Conservation (phyloP, 345 rosid genomes). For the Orychophragmus violaceus region DNA sequence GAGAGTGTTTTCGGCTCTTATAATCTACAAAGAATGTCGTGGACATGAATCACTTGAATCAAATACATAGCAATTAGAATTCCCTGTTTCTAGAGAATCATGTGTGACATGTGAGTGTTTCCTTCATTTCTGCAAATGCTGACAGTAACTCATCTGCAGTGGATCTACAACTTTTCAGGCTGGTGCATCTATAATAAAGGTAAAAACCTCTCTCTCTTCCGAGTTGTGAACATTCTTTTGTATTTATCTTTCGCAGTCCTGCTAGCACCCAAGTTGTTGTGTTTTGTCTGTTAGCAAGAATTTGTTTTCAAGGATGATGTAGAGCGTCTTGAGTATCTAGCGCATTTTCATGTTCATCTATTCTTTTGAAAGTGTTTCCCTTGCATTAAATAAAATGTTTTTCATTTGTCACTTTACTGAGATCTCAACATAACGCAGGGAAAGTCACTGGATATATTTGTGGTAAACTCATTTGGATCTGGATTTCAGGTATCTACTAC, state of each 20-base stretch:
- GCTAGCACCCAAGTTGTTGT: neutral
- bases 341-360: neutral
- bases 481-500: conserved; percentile 70
- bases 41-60: neutral
- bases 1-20: neutral
- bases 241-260: neutral
- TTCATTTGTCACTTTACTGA: conserved; percentile 6
- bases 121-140: neutral
- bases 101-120: neutral
- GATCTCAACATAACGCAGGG: conserved; percentile 38
- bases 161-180: conserved; percentile 87
- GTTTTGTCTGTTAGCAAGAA: conserved; percentile 52
- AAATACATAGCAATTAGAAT: neutral
- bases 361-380: conserved; percentile 10
- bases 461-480: conserved; percentile 89
- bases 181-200: conserved; percentile 77
- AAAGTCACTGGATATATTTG: conserved; percentile 87
- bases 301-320: conserved; percentile 63
- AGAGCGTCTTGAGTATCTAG: conserved; percentile 52
- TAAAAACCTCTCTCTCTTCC: conserved; percentile 21
- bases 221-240: conserved; percentile 6
- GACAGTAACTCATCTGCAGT: conserved; percentile 39
- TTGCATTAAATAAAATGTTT: neutral
- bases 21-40: neutral
- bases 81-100: neutral